These are phyloP conservation scores for Malassezia japonica DNA, from an alignment of 1,284 basidiomycete species.

Conservation along the genomic window DNA sequence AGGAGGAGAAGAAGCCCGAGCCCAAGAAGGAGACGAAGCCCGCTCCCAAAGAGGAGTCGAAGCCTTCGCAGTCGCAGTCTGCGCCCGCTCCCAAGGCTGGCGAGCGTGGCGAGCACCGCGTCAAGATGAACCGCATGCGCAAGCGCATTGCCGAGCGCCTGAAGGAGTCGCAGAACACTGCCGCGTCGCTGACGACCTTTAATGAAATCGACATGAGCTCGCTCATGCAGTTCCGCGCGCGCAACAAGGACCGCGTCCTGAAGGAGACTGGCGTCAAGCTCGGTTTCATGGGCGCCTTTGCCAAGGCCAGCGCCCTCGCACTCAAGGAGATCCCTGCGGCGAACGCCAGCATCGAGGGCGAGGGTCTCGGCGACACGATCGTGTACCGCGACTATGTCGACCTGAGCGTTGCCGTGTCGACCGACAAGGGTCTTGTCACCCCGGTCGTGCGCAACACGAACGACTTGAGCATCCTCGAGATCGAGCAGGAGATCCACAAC, in stretches of 20 bases:
- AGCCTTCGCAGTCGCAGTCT: slow-evolving; percentile 27
- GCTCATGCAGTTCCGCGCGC: slow-evolving; percentile 82
- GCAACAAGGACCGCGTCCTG: slow-evolving; percentile 85
- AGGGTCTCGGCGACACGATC: slow-evolving; percentile 66
- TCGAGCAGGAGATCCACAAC: slow-evolving; percentile 81
- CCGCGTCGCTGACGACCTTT: slow-evolving; percentile 93
- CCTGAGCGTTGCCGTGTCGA: slow-evolving; percentile 73
- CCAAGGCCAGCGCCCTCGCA: slow-evolving; percentile 73
- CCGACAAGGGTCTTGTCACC: slow-evolving; percentile 93
- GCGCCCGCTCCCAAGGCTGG: slow-evolving; percentile 25
- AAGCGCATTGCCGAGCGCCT: slow-evolving; percentile 90
- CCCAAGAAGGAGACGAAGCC: slow-evolving; percentile 20
- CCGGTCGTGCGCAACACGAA: slow-evolving; percentile 90
- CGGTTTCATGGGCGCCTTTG: slow-evolving; percentile 97
- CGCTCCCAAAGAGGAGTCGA: slow-evolving; percentile 18
- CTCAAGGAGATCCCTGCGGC: slow-evolving; percentile 86
- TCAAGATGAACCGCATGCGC: slow-evolving; percentile 63
- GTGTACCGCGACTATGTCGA: slow-evolving; percentile 76
- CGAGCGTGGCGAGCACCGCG: slow-evolving; percentile 72
- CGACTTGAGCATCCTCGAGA: slow-evolving; percentile 72
- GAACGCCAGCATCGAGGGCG: slow-evolving; percentile 79
- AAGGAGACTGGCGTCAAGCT: slow-evolving; percentile 93
- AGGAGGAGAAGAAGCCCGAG: slow-evolving; percentile 50
- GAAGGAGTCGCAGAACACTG: slow-evolving; percentile 95
- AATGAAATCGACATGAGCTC: slow-evolving; percentile 99